phyloP scores from a whole-genome alignment of 1,284 basidiomycete species.

The Cystobasidium pallidum region DNA sequence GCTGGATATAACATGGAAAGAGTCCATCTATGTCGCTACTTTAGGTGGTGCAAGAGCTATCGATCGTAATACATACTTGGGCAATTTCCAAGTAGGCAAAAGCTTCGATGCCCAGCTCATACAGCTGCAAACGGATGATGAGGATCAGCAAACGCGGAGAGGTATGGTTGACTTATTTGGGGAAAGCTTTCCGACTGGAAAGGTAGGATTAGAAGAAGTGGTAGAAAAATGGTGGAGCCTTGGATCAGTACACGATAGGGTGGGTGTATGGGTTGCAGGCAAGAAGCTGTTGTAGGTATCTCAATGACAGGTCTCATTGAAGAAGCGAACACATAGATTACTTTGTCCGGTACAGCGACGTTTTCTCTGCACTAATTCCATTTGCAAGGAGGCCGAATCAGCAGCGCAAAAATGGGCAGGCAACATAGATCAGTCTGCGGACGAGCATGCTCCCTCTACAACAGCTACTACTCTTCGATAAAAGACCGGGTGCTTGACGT shows the following conservation, averaged over 20 bases:
- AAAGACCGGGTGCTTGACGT: too few relatives aligned
- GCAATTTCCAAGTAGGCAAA: conserved; percentile 68
- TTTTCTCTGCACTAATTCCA: too few relatives aligned
- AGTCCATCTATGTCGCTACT: conserved; percentile 75
- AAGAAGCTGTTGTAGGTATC: conserved; percentile 22
- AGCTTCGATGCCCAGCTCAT: conserved; percentile 80
- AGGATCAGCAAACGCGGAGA: conserved; percentile 44
- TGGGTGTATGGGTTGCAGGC: conserved; percentile 74
- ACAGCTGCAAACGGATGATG: conserved; percentile 55
- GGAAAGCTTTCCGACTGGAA: conserved; percentile 55
- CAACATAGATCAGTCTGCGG: too few relatives aligned
- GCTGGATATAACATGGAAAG: conserved; percentile 73
- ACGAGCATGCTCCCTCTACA: too few relatives aligned
- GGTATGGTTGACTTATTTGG: conserved; percentile 48
- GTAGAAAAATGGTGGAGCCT: conserved; percentile 87
- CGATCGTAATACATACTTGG: conserved; percentile 61
- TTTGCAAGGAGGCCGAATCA: too few relatives aligned
- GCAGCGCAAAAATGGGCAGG: too few relatives aligned
- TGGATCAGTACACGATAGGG: conserved; percentile 70
- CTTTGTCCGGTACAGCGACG: too few relatives aligned
- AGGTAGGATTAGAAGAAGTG: conserved; percentile 59
- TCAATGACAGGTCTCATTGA: background rate
- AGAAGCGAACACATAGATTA: background rate
- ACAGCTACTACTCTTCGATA: too few relatives aligned
- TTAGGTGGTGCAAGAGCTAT: conserved; percentile 72